Conservation (phyloP, 129 eudicot genomes). For the Daucus carota region DNA sequence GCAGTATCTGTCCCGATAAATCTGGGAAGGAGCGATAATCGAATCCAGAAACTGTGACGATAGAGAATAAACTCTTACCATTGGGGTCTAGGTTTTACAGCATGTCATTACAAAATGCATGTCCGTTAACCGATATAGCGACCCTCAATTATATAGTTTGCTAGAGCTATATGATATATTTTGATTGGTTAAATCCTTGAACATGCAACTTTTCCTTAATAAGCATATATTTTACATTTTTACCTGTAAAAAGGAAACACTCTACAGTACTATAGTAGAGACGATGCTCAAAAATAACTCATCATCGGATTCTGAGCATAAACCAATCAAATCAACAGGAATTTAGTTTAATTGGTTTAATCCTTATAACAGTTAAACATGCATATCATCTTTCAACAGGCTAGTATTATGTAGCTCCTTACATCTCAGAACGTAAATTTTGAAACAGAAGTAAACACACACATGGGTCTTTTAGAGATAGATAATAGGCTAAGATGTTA, state of each 20-base stretch:
- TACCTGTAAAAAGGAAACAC: not conserved
- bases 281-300: not conserved
- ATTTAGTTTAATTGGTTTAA: not conserved
- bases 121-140: no score
- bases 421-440: not conserved
- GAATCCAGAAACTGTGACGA: no score
- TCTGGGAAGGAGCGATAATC: no score
- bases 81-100: no score
- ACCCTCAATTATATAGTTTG: not conserved
- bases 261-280: not conserved
- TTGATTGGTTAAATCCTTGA: not conserved
- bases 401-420: not conserved
- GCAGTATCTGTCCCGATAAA: no score
- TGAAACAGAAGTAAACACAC: not conserved
- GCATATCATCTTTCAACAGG: not conserved
- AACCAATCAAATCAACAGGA: not conserved
- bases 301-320: not conserved
- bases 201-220: not conserved
- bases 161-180: not conserved
- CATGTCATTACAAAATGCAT: no score
- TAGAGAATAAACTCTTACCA: no score
- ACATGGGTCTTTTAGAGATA: not conserved
- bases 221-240: not conserved
- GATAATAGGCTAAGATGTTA: conserved; percentile 23
- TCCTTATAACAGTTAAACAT: not conserved